Percentiles rank a stretch among this genome's conserved stretches.
Evolutionary conservation across 768 basidiomycete species (phyloP).

Genomic region (Mrakia blollopis): DNA sequence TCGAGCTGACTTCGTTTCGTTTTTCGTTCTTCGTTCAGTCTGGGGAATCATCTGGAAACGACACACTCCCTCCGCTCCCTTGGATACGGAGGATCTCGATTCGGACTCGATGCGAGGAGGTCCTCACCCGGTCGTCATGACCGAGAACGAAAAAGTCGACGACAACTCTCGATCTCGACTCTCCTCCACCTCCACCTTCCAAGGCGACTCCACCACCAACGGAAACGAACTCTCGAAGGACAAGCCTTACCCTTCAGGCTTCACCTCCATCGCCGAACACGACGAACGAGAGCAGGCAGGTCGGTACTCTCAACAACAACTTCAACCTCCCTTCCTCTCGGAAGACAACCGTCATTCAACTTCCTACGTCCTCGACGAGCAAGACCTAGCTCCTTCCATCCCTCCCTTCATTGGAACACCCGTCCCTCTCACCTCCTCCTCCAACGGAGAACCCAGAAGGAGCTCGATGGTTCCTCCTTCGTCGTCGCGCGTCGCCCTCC

Average conservation of each 20-base stretch:
- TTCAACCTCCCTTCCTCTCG: slow-evolving; percentile 2
- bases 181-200: neutral
- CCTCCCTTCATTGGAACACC: slow-evolving; percentile 6
- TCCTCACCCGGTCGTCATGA: slow-evolving; percentile 12
- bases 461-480: neutral
- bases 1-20: neutral
- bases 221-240: neutral
- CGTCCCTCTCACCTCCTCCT: neutral
- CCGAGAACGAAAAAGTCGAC: neutral
- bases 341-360: neutral
- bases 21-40: neutral
- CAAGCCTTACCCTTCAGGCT: neutral
- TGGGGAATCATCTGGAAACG: slow-evolving; percentile 33
- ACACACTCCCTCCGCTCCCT: slow-evolving; percentile 20
- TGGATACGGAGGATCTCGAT: slow-evolving; percentile 16
- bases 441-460: neutral
- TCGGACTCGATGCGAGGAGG: neutral
- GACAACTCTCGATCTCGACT: neutral
- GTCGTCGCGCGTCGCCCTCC: neutral
- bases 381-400: slow-evolving; percentile 3
- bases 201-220: neutral
- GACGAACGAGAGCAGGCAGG: neutral
- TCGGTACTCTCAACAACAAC: neutral
- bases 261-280: slow-evolving; percentile 5
- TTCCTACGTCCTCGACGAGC: slow-evolving; percentile 4